These are phyloP conservation scores for Casaregolazyma lundiana DNA, from an alignment of 1,139 yeast species.

Conservation along the genomic window DNA sequence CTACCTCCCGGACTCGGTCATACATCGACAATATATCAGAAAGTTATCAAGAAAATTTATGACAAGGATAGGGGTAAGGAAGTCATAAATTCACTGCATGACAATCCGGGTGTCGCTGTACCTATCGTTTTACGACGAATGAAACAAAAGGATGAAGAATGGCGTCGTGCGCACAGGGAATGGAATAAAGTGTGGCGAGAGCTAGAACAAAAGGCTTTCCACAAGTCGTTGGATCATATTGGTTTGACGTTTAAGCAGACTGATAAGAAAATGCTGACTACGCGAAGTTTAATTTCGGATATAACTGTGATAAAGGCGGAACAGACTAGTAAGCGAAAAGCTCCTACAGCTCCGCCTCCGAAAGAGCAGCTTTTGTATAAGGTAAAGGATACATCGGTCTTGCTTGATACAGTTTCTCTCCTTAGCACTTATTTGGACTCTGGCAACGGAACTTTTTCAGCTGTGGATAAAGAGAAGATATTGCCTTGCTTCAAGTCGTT, in stretches of 20 bases:
- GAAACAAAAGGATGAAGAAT: conserved; percentile 97
- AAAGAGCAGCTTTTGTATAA: conserved; percentile 76
- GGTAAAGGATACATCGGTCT: conserved; percentile 61
- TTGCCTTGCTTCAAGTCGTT: conserved; percentile 69
- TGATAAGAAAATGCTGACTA: conserved; percentile 85
- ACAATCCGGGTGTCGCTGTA: conserved; percentile 90
- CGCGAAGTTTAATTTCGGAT: conserved; percentile 85
- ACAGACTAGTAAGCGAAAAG: conserved; percentile 72
- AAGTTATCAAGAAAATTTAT: conserved; percentile 85
- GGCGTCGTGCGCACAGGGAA: conserved; percentile 97
- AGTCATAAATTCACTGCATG: conserved; percentile 92
- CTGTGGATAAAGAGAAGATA: conserved; percentile 74
- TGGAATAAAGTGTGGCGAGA: conserved; percentile 99
- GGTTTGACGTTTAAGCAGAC: conserved; percentile 96
- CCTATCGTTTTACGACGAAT: conserved; percentile 88
- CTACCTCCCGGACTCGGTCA: conserved; percentile 93
- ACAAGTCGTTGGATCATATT: conserved; percentile 88
- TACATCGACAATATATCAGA: conserved; percentile 89
- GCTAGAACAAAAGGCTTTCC: conserved; percentile 90
- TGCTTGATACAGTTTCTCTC: conserved; percentile 69
- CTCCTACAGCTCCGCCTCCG: conserved; percentile 83
- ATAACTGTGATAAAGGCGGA: conserved; percentile 90
- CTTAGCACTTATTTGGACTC: conserved; percentile 66
- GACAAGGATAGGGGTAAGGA: conserved; percentile 95
- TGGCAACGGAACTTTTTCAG: conserved; percentile 66